Evolutionary conservation across 1,139 yeast species (phyloP), one percentile per base, ranked within the genome.

Genomic region (Yamadazyma friedrichii): DNA sequence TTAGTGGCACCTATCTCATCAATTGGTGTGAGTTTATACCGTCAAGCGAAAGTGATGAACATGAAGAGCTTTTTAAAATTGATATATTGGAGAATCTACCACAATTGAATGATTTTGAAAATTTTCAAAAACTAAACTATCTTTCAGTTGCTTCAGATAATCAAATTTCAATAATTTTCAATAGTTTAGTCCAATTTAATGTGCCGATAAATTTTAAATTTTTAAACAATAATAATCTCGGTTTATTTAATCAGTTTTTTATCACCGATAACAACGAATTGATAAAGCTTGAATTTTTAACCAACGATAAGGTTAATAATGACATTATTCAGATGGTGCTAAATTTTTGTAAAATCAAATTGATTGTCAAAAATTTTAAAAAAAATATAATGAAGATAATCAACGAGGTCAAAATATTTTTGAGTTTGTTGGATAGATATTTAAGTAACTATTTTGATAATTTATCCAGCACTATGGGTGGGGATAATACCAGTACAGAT

Each of bases 361-460:
- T 67, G 4, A 53, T 65, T 16, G 36, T 58, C 15, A 59, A 59
- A 31, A 62, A 61, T 40, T 46, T 80, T 8, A 57, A 64, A 16
- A 74, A 66, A n/a, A 69, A 72, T 13, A 45, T 80, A 1, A 49
- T 45, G 0, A 49, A 56, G 10, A 48, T 79, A 3, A 55, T 61
- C 3, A 51, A 55, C 1, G 80, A 76, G 30, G 58, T 72, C 8
- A 65, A 60, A 31, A 65, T 74, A 1, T 77, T 75, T 46, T 55
- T 71, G 2, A 67, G 64, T 11, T 60, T 70, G 43, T 65, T 47
- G 44, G 73, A 59, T 56, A 62, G 70, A 49, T 71, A 59, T 44
- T 44, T 72, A 17, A 46, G 62, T 11, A 68, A 68, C 35, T 54
- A 61, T 35, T 52, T 52, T 28, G 74, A 67, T 36, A 45, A 48